Percentiles rank a stretch among this genome's conserved stretches.
Conservation (phyloP, 164 flowering plant genomes). For the Platanus orientalis region DNA sequence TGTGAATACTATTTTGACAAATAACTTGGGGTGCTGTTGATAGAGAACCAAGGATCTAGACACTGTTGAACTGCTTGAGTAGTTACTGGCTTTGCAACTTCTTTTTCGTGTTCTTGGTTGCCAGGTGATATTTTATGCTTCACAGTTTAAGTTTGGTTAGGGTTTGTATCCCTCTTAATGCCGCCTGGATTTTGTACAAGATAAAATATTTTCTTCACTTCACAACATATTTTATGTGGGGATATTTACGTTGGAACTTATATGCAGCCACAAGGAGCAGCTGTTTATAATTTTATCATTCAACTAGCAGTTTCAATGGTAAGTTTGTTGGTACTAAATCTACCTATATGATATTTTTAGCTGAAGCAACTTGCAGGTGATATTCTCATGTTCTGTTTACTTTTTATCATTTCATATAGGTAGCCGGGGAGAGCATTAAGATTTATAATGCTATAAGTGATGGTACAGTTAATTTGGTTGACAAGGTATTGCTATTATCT, state of each 20-base stretch:
- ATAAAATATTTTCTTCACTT: constrained; percentile 3
- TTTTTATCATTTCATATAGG: constrained; percentile 42
- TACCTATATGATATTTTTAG: background rate
- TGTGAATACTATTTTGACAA: background rate
- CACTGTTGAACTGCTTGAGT: constrained; percentile 24
- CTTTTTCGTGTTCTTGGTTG: constrained; percentile 53
- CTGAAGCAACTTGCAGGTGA: background rate
- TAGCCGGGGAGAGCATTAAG: constrained; percentile 86
- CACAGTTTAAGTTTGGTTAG: background rate
- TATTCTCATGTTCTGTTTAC: background rate
- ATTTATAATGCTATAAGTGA: constrained; percentile 85
- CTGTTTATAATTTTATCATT: constrained; percentile 70
- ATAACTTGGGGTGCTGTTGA: constrained; percentile 12
- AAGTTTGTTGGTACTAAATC: constrained; percentile 10
- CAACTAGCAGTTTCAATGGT: constrained; percentile 92
- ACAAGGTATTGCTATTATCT: constrained; percentile 61
- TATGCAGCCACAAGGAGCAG: constrained; percentile 95
- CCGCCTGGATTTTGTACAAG: background rate
- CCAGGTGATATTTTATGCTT: constrained; percentile 45
- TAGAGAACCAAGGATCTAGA: constrained; percentile 93
- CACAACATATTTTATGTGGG: background rate
- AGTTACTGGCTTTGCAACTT: background rate
- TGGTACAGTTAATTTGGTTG: constrained; percentile 85
- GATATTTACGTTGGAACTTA: constrained; percentile 5
- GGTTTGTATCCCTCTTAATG: background rate